These are phyloP conservation scores for Cladophialophora chaetospira DNA, from an alignment of 2,329 filamentous ascomycete genomes.

Conservation along the genomic window DNA sequence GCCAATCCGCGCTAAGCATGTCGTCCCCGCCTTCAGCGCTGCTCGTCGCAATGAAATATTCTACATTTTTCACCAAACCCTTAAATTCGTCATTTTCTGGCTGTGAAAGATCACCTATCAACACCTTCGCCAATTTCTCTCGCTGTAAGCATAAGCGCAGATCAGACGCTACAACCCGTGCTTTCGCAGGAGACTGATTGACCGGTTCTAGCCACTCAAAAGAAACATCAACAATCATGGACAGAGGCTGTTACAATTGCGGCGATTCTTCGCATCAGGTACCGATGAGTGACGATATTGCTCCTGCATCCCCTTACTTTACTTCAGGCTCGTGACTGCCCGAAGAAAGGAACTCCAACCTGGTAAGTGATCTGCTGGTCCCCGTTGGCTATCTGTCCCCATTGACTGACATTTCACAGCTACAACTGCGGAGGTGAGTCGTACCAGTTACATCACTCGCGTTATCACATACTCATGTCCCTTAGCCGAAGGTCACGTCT, in stretches of 20 bases:
- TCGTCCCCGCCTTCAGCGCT: conserved; percentile 6
- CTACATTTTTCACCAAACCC: conserved; percentile 1
- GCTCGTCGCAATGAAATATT: background rate
- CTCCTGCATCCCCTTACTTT: conserved; percentile 27
- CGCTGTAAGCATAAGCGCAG: background rate
- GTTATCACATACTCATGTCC: conserved; percentile 8
- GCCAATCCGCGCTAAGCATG: conserved; percentile 3
- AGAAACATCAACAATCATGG: conserved; percentile 42
- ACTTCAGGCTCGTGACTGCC: conserved; percentile 76
- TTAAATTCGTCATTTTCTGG: background rate
- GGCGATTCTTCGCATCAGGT: conserved; percentile 34
- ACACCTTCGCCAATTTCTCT: background rate
- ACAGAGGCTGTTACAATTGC: conserved; percentile 64
- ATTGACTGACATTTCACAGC: conserved; percentile 48
- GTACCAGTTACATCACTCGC: conserved; percentile 11
- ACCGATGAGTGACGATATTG: conserved; percentile 10
- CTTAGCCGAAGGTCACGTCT: conserved; percentile 70
- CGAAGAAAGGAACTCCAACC: conserved; percentile 78
- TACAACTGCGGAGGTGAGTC: conserved; percentile 78
- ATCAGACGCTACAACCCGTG: background rate
- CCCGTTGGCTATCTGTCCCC: conserved; percentile 18
- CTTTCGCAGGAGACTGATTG: background rate
- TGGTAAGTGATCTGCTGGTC: conserved; percentile 59
- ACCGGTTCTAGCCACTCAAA: background rate
- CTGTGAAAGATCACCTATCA: background rate